Percentiles rank a stretch among this genome's conserved stretches.
Conservation (phyloP, 2,329 filamentous ascomycete genomes). For the Aspergillus flavus region DNA sequence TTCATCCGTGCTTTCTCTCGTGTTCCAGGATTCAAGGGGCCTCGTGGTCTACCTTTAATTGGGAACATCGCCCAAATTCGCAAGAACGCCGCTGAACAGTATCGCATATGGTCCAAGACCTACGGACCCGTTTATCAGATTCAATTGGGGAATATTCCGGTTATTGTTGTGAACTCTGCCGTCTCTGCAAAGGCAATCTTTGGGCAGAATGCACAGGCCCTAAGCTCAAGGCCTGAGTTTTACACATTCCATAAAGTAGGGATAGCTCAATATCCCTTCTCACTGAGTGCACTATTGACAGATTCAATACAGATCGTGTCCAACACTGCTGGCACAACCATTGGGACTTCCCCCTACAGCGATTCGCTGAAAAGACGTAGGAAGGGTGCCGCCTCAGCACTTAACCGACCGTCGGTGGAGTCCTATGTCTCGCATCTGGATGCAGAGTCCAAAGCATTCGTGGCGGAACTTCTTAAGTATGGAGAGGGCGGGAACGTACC, state of each 20-base stretch:
- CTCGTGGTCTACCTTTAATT: slow-evolving; percentile 55
- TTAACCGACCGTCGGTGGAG: slow-evolving; percentile 66
- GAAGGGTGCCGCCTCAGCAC: slow-evolving; percentile 66
- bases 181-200: slow-evolving; percentile 56
- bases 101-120: slow-evolving; percentile 56
- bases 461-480: slow-evolving; percentile 62
- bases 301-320: slow-evolving; percentile 55
- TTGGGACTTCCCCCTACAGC: slow-evolving; percentile 68
- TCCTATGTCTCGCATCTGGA: slow-evolving; percentile 66
- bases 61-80: slow-evolving; percentile 60
- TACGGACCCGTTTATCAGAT: slow-evolving; percentile 60
- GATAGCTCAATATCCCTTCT: not conserved
- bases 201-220: slow-evolving; percentile 55
- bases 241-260: slow-evolving; percentile 62
- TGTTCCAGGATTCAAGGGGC: slow-evolving; percentile 52
- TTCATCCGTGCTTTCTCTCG: slow-evolving; percentile 49
- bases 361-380: slow-evolving; percentile 65
- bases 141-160: slow-evolving; percentile 59
- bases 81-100: slow-evolving; percentile 59
- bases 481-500: slow-evolving; percentile 57
- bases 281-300: not conserved
- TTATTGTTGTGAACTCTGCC: slow-evolving; percentile 60
- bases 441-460: slow-evolving; percentile 63
- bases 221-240: slow-evolving; percentile 59
- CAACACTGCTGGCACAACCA: slow-evolving; percentile 67